A percentile compares a stretch with the other conserved stretches of the same genome.
phyloP scores from a whole-genome alignment of 208 protist species.

The Acanthamoeba sp. region DNA sequence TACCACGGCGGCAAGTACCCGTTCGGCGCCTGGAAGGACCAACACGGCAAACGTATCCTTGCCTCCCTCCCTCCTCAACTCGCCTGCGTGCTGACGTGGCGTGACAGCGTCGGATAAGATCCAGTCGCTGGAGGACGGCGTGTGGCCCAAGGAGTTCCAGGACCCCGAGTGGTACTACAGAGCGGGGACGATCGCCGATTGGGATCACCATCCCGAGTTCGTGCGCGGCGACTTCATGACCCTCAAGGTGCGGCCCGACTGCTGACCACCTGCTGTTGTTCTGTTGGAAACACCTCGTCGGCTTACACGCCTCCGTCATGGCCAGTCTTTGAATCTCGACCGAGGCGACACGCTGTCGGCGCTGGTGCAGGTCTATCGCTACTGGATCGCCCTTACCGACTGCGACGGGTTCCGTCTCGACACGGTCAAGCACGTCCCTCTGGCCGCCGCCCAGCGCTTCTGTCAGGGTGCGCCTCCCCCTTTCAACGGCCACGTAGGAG shows the following conservation, averaged over 20 bases:
- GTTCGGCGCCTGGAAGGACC: constrained; percentile 43
- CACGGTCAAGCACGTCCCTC: constrained; percentile 37
- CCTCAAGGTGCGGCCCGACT: neutral
- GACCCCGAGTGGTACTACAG: constrained; percentile 48
- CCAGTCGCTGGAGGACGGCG: neutral
- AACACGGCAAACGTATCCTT: neutral
- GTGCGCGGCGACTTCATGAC: constrained; percentile 51
- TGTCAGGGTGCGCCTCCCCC: neutral
- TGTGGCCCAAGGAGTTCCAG: constrained; percentile 56
- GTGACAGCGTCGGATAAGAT: neutral
- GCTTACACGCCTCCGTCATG: neutral
- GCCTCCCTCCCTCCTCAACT: neutral
- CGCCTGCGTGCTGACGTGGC: neutral
- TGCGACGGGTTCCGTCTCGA: constrained; percentile 37
- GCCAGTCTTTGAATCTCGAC: constrained; percentile 7
- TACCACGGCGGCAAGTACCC: neutral
- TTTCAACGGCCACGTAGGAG: too few species aligned
- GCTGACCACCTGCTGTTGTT: neutral
- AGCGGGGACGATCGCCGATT: neutral
- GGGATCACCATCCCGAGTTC: constrained; percentile 35
- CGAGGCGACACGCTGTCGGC: constrained; percentile 11
- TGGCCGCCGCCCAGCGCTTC: constrained; percentile 27
- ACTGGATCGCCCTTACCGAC: constrained; percentile 52
- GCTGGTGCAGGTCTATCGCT: neutral
- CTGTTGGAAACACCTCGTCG: too few species aligned